phyloP scores from a whole-genome alignment of 768 basidiomycete genomes.

The Harrya chromipes region DNA sequence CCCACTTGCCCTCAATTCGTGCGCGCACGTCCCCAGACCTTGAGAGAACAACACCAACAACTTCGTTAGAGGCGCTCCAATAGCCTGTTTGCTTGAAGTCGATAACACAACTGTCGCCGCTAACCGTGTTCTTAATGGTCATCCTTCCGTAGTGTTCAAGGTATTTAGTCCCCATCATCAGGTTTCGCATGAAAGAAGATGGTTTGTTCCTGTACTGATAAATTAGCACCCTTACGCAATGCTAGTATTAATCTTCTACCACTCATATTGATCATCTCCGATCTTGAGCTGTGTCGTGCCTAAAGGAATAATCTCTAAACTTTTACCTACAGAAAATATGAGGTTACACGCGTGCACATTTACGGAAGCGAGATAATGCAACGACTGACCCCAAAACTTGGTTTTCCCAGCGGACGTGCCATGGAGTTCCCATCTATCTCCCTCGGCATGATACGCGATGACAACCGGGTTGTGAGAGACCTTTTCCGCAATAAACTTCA shows the following conservation, averaged over 20 bases:
- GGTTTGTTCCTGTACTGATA: conserved; percentile 65
- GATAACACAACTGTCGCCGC: conserved; percentile 58
- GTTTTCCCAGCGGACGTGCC: conserved; percentile 81
- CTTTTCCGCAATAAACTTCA: conserved; percentile 86
- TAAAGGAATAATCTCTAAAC: conserved; percentile 80
- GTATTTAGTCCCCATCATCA: conserved; percentile 90
- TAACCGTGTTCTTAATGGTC: conserved; percentile 62
- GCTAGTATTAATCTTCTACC: conserved; percentile 42
- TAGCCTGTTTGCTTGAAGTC: conserved; percentile 87
- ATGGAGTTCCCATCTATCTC: conserved; percentile 69
- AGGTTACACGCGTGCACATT: conserved; percentile 19
- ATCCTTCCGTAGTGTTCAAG: conserved; percentile 82
- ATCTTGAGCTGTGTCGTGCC: conserved; percentile 68
- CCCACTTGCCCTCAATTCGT: conserved; percentile 87
- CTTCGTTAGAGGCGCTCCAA: conserved; percentile 74
- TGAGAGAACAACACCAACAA: conserved; percentile 59
- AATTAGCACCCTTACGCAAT: conserved; percentile 1
- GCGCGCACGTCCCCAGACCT: conserved; percentile 52
- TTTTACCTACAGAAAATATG: conserved; percentile 58
- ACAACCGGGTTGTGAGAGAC: conserved; percentile 82
- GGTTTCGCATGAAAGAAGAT: conserved; percentile 83
- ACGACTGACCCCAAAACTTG: conserved; percentile 80
- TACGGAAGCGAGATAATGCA: conserved; percentile 3
- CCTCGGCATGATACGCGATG: conserved; percentile 84
- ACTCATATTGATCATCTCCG: conserved; percentile 64